phyloP scores from a whole-genome alignment of 2,329 filamentous ascomycete species.

The Phyllosticta citriasiana region DNA sequence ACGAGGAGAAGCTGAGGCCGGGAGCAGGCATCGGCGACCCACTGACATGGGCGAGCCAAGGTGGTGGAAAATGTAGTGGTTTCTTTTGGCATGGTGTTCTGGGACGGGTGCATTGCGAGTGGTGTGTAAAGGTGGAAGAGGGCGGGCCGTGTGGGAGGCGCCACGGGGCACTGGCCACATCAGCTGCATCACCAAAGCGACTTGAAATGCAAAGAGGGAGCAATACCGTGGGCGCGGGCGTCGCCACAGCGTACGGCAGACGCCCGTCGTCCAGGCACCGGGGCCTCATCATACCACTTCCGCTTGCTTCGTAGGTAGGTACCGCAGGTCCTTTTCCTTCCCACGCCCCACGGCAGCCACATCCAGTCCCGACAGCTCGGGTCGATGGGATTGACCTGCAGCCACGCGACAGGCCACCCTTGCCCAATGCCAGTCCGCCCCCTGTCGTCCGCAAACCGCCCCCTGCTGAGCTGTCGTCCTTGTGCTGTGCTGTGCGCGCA shows the following conservation, averaged over 20 bases:
- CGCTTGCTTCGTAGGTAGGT: neutral
- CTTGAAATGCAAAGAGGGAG: neutral
- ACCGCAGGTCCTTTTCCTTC: no score
- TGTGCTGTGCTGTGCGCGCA: no score
- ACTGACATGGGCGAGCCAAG: neutral
- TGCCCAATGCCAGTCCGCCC: neutral
- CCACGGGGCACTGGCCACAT: neutral
- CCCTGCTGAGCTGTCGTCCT: no score
- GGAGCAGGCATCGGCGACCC: neutral
- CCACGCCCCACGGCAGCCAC: no score
- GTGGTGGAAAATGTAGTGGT: neutral
- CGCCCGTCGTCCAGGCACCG: neutral
- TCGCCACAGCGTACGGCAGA: neutral
- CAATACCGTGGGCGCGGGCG: neutral
- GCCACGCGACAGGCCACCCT: neutral
- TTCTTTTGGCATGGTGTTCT: neutral
- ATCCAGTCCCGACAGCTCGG: neutral
- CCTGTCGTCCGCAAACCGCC: neutral
- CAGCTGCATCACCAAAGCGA: neutral
- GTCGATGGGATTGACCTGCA: neutral
- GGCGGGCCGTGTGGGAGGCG: neutral
- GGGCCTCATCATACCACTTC: neutral
- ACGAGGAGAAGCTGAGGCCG: neutral
- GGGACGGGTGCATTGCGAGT: neutral
- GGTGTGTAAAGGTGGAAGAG: neutral